Conservation (phyloP, 306 rosid species). For the Vicia sativa region DNA sequence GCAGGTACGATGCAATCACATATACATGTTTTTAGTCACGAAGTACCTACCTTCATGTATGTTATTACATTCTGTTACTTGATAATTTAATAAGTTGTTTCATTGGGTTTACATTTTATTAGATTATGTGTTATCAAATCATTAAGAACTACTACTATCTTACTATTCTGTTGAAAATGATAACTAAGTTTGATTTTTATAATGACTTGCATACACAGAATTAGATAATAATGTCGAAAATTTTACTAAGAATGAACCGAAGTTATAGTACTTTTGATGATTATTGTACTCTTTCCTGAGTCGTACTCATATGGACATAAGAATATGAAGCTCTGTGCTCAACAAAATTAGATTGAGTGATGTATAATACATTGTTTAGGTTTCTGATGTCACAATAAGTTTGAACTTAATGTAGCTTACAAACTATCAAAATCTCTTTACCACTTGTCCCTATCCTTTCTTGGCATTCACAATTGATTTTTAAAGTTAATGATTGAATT, state of each 20-base stretch:
- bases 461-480: constrained; percentile 26
- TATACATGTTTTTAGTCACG: background rate
- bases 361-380: constrained; percentile 19
- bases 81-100: background rate
- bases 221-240: background rate
- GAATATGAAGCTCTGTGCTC: constrained; percentile 23
- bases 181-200: background rate
- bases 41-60: constrained; percentile 7
- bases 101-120: background rate
- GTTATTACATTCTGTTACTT: constrained; percentile 9
- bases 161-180: background rate
- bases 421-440: constrained; percentile 17
- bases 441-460: constrained; percentile 4
- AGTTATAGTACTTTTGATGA: constrained; percentile 4
- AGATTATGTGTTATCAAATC: background rate
- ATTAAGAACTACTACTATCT: background rate
- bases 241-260: background rate
- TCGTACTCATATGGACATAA: constrained; percentile 8
- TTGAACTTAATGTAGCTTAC: constrained; percentile 12
- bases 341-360: constrained; percentile 21
- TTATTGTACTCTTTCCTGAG: constrained; percentile 11
- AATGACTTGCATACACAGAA: background rate
- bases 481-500: constrained; percentile 31
- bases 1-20: constrained; percentile 11
- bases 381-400: constrained; percentile 6